Evolutionary conservation across 441 rosid species (phyloP), one percentile per base, ranked within the genome.

Genomic region (Gossypium schwendimanii): DNA sequence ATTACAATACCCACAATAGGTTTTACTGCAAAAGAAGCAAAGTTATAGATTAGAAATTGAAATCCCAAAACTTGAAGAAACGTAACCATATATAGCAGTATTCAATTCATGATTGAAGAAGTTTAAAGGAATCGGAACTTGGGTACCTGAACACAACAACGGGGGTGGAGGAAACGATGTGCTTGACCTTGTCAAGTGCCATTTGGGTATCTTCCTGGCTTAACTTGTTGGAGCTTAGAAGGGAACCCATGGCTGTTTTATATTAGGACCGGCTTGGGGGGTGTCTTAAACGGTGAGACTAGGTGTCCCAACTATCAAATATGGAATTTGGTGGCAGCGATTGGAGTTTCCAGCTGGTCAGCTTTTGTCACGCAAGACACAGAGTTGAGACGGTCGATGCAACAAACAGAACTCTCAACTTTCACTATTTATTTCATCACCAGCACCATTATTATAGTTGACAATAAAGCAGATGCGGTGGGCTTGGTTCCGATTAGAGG

Each of bases 121-220:
- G 7, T 6, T 33, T 45, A 45, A 45, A 10, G n/a, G 50, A 17
- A 17, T 6, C 2, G 11, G 2, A 17, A 53, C 7, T 53, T 4
- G 39, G 39, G 58, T 26, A 87, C 93, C 96, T 90, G 88, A 89
- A 90, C 71, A 90, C 86, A 15, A 89, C 87, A 33, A 87, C 91
- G 0, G 92, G 89, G 61, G 84, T 76, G 68, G 90, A 81, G 33
- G 87, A 60, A 26, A 85, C 85, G 62, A 87, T 78, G 70, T 84
- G 84, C 77, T 86, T 84, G 12, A 84, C 94, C 73, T 90, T 87
- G 78, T 70, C 72, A 44, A 79, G 67, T 21, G 85, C 91, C 70
- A 73, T 72, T 67, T 82, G 79, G 23, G 73, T 62, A 73, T 84
- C 88, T 80, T 91, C 83, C 62, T 86, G 74, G 80, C 63, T 88